These are phyloP conservation scores for Acanthamoeba healyi DNA, from an alignment of 208 protist genomes.

Conservation along the genomic window DNA sequence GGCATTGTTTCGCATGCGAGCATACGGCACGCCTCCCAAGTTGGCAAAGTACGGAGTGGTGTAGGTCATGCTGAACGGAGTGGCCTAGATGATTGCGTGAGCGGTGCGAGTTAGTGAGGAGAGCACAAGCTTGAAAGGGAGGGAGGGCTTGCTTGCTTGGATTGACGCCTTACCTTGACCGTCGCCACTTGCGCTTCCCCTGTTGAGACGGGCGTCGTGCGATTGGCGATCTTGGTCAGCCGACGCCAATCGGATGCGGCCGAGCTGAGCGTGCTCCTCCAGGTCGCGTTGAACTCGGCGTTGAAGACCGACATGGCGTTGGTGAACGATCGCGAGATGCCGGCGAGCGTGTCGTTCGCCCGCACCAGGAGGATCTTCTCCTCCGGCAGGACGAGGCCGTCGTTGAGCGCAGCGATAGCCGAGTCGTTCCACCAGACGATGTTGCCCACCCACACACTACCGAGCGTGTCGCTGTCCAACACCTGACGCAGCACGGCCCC, in stretches of 20 bases:
- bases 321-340: conserved; percentile 7
- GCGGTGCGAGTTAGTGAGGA: too few relatives aligned
- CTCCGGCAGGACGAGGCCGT: neutral
- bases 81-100: too few relatives aligned
- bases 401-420: neutral
- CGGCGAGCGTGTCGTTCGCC: neutral
- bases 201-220: neutral
- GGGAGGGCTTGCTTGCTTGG: neutral
- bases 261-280: neutral
- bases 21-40: neutral
- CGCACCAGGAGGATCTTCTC: neutral
- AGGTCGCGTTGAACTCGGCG: neutral
- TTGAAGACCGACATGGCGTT: conserved; percentile 7
- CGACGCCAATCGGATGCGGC: neutral
- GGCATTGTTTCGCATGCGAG: neutral
- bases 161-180: conserved; percentile 4
- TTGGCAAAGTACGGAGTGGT: neutral
- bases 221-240: neutral
- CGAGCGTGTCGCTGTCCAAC: neutral
- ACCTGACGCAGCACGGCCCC: neutral
- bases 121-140: neutral
- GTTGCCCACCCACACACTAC: neutral
- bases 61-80: neutral
- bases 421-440: conserved; percentile 6
- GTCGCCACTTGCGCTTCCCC: neutral